phyloP scores from a whole-genome alignment of 2,329 filamentous ascomycete genomes.

The Xylaria sp. region DNA sequence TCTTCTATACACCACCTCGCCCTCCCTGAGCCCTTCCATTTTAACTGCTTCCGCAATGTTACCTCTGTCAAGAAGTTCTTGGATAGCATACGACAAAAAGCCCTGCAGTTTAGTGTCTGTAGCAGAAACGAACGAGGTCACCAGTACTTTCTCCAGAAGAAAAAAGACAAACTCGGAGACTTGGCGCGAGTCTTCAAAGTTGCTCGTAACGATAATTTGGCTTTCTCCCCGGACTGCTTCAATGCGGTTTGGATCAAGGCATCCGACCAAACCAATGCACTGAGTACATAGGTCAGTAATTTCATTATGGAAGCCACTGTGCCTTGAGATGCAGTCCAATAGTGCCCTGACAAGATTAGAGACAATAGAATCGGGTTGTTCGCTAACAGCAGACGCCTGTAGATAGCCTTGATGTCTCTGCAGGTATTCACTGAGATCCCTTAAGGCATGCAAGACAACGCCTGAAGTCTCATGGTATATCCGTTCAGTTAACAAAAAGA shows the following conservation, averaged over 20 bases:
- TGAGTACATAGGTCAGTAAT: slow-evolving; percentile 81
- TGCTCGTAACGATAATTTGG: slow-evolving; percentile 87
- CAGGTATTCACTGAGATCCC: slow-evolving; percentile 80
- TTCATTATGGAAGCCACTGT: slow-evolving; percentile 73
- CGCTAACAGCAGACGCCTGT: slow-evolving; percentile 81
- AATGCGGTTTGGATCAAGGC: slow-evolving; percentile 88
- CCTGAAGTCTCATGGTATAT: slow-evolving; percentile 85
- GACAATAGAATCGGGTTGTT: slow-evolving; percentile 83
- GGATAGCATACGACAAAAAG: slow-evolving; percentile 93
- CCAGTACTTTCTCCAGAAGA: slow-evolving; percentile 85
- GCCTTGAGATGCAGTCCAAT: slow-evolving; percentile 86
- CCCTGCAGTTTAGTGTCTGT: slow-evolving; percentile 90
- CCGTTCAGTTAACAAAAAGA: slow-evolving; percentile 77
- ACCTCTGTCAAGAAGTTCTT: slow-evolving; percentile 84
- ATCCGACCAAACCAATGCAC: slow-evolving; percentile 89
- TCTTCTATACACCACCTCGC: slow-evolving; percentile 72
- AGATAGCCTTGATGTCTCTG: slow-evolving; percentile 79
- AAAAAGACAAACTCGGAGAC: slow-evolving; percentile 87
- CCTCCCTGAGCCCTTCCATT: slow-evolving; percentile 58
- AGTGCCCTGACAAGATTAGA: slow-evolving; percentile 78
- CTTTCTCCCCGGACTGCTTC: slow-evolving; percentile 82
- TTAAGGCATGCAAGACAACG: slow-evolving; percentile 84
- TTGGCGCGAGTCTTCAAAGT: slow-evolving; percentile 83
- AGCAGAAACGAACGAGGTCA: slow-evolving; percentile 90
- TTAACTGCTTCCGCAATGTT: slow-evolving; percentile 72